A percentile compares a stretch with the other conserved stretches of the same genome.
These are phyloP conservation scores for Eucalyptus polybractea DNA, from an alignment of 345 rosid species.

Conservation along the genomic window DNA sequence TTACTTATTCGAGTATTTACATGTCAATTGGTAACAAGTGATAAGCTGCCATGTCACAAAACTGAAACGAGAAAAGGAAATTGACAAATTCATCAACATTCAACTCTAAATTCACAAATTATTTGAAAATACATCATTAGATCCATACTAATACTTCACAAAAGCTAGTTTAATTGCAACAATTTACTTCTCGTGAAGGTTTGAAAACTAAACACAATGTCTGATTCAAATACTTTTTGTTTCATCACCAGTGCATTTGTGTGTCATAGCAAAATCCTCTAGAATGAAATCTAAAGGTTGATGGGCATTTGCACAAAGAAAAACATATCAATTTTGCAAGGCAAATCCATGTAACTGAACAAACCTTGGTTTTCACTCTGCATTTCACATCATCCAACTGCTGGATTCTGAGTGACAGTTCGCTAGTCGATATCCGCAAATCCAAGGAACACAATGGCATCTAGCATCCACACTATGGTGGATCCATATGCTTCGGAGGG, in stretches of 20 bases:
- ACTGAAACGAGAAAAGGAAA: background rate
- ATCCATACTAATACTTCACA: background rate
- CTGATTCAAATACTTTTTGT: background rate
- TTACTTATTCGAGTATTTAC: background rate
- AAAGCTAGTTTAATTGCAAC: background rate
- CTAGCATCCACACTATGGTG: too few species aligned
- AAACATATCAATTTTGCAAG: background rate
- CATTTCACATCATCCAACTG: background rate
- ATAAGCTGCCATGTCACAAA: background rate
- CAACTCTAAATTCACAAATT: background rate
- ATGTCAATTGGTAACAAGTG: background rate
- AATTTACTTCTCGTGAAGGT: background rate
- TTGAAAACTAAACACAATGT: background rate
- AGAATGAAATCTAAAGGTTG: background rate
- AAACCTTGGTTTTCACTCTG: conserved; percentile 25
- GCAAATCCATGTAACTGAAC: background rate
- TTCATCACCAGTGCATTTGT: background rate
- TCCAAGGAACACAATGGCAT: too few species aligned
- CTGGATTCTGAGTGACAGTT: too few species aligned
- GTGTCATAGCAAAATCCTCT: background rate
- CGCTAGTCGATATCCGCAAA: too few species aligned
- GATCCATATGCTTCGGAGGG: too few species aligned
- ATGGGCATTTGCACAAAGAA: too few species aligned
- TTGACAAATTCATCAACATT: background rate
- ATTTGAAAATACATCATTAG: background rate